Base-by-base conservation (phyloP, 352 stramenopile genomes). In the Phytopythium ostracodes region DNA sequence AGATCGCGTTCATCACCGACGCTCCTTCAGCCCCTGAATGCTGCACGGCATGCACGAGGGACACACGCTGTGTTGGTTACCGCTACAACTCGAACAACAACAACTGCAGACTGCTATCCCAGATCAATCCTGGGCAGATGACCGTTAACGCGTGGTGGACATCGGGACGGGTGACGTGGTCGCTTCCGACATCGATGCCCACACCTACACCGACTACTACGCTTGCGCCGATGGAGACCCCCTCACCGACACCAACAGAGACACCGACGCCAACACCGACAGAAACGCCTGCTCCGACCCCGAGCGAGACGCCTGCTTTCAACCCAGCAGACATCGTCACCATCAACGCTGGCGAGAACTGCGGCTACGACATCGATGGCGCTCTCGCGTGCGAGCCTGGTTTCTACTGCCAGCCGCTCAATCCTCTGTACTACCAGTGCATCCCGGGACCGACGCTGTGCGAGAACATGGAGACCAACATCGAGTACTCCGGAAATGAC, bases 381-480 rank as follows among this genome's bases (percentile, higher is more conserved):
- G 60, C 47, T 8, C 61, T 57, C 31, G 66, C 63, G 33, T 87
- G 77, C 59, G 73, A 67, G 40, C 65, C 76, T 51, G 67, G 73
- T 18, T 66, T 68, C 27, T 88, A 84, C 66, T 88, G 79, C 64
- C 76, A 86, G 66, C 79, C 77, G 50, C 82, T 77, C 68, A 84
- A 84, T 58, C 61, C 64, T 1, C 50, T 61, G 8, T 87, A 87
- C 71, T 87, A 88, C 65, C 77, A 87, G 51, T 87, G 77, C 55
- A 55, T 84, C 25, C 43, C 58, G 52, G 67, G 62, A 24, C 75
- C 71, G 2, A 49, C 63, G 2, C 72, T 76, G 62, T 86, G 76
- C 14, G 56, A 57, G 18, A 38, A 66, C 24, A 65, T 69, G 42
- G 47, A 65, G 20, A 66, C 62, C 24, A 63, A 71, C 65, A 56